Base-by-base conservation (phyloP, 306 rosid genomes). In the Ammopiptanthus mongolicus region DNA sequence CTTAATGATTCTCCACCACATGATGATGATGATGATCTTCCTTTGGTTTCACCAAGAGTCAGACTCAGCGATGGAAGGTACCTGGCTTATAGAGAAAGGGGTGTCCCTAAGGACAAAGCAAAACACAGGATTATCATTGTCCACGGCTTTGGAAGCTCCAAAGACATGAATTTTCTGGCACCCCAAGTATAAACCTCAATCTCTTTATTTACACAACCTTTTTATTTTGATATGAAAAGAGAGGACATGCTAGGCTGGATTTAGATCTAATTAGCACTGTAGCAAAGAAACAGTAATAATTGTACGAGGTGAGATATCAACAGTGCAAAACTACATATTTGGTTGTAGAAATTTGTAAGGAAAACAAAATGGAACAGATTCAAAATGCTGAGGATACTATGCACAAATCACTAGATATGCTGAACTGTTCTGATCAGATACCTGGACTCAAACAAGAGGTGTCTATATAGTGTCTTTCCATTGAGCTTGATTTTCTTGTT, bases 141-240 rank as follows among this genome's bases (percentile, higher is more conserved):
- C 2, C 91, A 87, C 46, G 93, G 93, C 59, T 88, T 91, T 79
- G 87, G 88, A 53, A 85, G 90, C 80, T 87, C 86, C 60, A 87
- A 87, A 73, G 89, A 91, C 34, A 86, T 88, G 82, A 82, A 77
- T 25, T 77, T 88, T 78, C 77, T 82, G 8, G 83, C 86, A 33
- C 73, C 90, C 59, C 75, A 69, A 50, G 87, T 81, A 70, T 23
- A 18, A 17, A n/a, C n/a, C 14, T 66, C 34, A 13, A 67, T 46
- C 75, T 57, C 29, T 34, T 34, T 72, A 12, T 42, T 12, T 31
- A 5, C 10, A 11, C 1, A 18, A 31, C 13, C 65, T 76, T 0
- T 2, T 50, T 55, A 3, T 13, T 2, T 73, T 80, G 70, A 42
- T 68, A 36, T 63, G 11, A 53, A 65, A 66, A 1, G 15, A 33